Evolutionary conservation across 371 early-diverging fungal genomes (phyloP).

Genomic region (Mucor sp.): DNA sequence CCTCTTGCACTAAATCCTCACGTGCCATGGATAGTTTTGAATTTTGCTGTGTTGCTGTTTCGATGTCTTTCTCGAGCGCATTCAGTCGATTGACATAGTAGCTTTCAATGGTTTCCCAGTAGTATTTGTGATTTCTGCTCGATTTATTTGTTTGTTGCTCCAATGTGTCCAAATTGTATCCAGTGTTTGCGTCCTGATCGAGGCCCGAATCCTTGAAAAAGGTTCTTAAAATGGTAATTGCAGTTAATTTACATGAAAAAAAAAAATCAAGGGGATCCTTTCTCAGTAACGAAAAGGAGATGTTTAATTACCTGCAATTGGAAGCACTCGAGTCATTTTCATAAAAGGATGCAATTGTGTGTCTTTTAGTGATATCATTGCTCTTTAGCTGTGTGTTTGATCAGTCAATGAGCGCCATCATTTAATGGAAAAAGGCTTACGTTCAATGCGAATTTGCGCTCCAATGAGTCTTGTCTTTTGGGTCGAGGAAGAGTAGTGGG

Average conservation of each 20-base stretch:
- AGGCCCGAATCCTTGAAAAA: neutral
- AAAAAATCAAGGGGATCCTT: neutral
- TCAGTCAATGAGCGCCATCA: neutral
- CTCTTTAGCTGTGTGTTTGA: neutral
- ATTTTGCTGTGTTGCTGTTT: slow-evolving; percentile 14
- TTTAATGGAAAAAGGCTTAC: neutral
- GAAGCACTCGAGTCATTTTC: neutral
- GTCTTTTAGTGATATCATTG: neutral
- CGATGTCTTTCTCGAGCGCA: slow-evolving; percentile 18
- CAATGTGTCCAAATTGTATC: neutral
- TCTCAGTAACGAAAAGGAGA: neutral
- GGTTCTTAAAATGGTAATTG: neutral
- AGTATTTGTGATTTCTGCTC: slow-evolving; percentile 4
- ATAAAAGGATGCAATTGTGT: neutral
- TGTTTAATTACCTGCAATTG: slow-evolving; percentile 4
- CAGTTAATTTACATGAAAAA: neutral
- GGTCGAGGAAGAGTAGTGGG: neutral
- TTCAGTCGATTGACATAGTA: slow-evolving; percentile 12
- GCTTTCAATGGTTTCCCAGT: slow-evolving; percentile 24
- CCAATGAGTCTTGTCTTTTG: neutral
- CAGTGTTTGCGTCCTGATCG: neutral
- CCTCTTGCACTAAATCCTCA: slow-evolving; percentile 21
- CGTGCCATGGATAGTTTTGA: slow-evolving; percentile 10
- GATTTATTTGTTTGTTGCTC: slow-evolving; percentile 3
- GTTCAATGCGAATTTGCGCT: neutral